Evolutionary conservation across 108 stramenopile species (phyloP).

Genomic region (Skeletonema marinoi): DNA sequence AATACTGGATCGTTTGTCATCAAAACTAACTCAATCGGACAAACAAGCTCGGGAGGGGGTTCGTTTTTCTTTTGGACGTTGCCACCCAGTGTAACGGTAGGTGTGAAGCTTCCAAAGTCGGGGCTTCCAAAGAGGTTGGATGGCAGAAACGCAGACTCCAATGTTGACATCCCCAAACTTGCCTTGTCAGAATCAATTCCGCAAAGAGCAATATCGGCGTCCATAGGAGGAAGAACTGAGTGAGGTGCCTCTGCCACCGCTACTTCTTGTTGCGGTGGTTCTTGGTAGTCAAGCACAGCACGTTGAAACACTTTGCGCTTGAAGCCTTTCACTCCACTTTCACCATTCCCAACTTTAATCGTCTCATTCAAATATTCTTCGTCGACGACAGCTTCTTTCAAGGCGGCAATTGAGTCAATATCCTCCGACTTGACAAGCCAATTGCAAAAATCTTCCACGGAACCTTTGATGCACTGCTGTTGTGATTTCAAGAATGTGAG

Average conservation of each 20-base stretch:
- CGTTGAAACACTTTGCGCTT: slow-evolving; percentile 47
- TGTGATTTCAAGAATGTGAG: slow-evolving; percentile 34
- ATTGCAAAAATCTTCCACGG: slow-evolving; percentile 35
- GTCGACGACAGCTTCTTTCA: slow-evolving; percentile 48
- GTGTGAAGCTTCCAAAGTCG: background rate
- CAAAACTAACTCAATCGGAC: slow-evolving; percentile 67
- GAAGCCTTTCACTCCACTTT: slow-evolving; percentile 49
- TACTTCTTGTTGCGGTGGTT: background rate
- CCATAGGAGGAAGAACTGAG: background rate
- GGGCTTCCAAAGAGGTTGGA: slow-evolving; percentile 24
- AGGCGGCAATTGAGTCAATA: slow-evolving; percentile 37
- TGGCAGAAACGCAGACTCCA: slow-evolving; percentile 23
- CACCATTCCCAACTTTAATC: slow-evolving; percentile 41
- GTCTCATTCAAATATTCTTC: slow-evolving; percentile 52
- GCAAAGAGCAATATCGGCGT: background rate
- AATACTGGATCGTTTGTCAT: slow-evolving; percentile 76
- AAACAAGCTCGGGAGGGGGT: slow-evolving; percentile 42
- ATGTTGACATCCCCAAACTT: background rate
- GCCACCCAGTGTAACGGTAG: background rate
- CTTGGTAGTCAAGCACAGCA: slow-evolving; percentile 36
- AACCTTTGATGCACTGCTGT: slow-evolving; percentile 44
- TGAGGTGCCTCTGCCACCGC: background rate
- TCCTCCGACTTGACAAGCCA: slow-evolving; percentile 50
- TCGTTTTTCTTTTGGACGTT: background rate
- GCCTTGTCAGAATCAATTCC: slow-evolving; percentile 7